Conservation (phyloP, 176 grass and related monocot genomes). For the Triticum timopheevii region DNA sequence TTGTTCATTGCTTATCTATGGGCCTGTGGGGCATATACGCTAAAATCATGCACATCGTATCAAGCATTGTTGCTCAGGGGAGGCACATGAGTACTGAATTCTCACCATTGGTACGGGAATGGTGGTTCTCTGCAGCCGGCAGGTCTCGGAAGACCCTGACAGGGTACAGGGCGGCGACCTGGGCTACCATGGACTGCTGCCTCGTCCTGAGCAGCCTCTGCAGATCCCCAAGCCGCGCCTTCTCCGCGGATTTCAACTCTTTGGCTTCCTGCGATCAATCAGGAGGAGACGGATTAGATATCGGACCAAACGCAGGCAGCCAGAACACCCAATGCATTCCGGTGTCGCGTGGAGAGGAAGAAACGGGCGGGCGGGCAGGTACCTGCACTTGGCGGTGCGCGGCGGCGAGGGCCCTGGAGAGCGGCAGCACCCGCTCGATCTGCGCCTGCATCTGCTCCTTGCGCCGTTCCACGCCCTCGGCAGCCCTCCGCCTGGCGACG, state of each 20-base stretch:
- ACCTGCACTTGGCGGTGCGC: slow-evolving; percentile 26
- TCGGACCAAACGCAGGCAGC: neutral
- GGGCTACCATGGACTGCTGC: slow-evolving; percentile 34
- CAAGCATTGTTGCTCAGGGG: neutral
- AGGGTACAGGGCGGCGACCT: slow-evolving; percentile 57
- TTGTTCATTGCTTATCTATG: neutral
- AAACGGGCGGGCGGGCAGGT: neutral
- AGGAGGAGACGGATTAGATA: neutral
- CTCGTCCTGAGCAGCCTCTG: slow-evolving; percentile 39
- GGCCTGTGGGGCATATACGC: too few species aligned
- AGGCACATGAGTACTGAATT: neutral
- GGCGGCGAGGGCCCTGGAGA: slow-evolving; percentile 35
- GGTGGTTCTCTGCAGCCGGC: neutral
- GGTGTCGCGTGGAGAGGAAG: neutral
- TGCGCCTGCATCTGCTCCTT: slow-evolving; percentile 33
- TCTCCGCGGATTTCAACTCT: slow-evolving; percentile 10
- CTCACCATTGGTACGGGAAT: slow-evolving; percentile 23
- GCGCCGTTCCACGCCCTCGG: neutral
- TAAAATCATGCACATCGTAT: neutral
- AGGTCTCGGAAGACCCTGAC: slow-evolving; percentile 40
- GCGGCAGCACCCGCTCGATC: slow-evolving; percentile 41
- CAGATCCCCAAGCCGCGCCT: slow-evolving; percentile 21
- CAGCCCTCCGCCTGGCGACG: neutral
- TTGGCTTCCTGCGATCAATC: slow-evolving; percentile 37
- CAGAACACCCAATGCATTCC: neutral